Base-by-base conservation (phyloP, 768 basidiomycete genomes). In the Mycena alexandri region DNA sequence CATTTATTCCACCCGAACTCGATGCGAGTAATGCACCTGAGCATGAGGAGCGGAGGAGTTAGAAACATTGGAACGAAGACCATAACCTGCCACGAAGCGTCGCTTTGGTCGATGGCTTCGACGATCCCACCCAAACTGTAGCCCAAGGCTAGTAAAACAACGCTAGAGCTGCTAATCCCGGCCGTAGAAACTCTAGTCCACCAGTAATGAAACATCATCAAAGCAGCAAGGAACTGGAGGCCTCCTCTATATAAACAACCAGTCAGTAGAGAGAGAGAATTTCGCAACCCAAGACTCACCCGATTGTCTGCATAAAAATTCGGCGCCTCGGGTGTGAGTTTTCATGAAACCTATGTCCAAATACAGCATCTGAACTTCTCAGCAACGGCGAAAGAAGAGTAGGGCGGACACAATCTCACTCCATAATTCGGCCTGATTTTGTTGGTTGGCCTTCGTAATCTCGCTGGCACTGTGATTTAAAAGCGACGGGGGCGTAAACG, bases 151-250 rank as follows among this genome's bases (percentile, higher is more conserved):
- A 60, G 14, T 25, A 67, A 65, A 10, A 36, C 19, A 10, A 54
- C 66, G 17, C 29, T 43, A 11, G 66, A 71, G 4, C 34, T 70
- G 21, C 78, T 79, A 58, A 83, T 76, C 6, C 76, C 76, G 16
- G 74, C 74, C 1, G 78, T 81, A 2, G 80, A 77, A 38, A 68
- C 73, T 22, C 77, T 75, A 0, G 78, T 76, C 56, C 72, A 80
- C 80, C 80, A 82, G 59, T 83, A 82, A 50, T 74, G 64, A 48
- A 75, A 46, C 10, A 71, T 61, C 3, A 79, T 67, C 22, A 73
- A 5, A 9, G 46, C 47, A 7, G 50, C 48, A 21, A 71, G 8
- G n/a, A 62, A 12, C n/a, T 47, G 33, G 25, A 77, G 33, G 7
- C 56, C 48, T 5, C 44, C 3, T 12, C 79, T 79, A 55, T 79